Evolutionary conservation across 2,329 filamentous ascomycete species (phyloP).

Genomic region (Calonectria leucothoes): DNA sequence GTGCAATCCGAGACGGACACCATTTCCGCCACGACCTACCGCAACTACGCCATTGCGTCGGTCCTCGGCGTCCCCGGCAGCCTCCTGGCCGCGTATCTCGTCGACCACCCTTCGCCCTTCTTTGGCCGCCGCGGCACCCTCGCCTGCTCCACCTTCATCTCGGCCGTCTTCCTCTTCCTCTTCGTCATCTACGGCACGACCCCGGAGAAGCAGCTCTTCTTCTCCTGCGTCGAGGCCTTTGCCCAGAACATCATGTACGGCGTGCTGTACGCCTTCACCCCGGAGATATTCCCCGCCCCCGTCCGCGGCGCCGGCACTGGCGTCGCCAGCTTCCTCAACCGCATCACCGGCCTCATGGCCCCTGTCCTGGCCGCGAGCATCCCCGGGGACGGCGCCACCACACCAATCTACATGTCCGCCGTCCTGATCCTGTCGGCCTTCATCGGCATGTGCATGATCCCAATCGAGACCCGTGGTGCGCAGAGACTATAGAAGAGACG

Average conservation of each 20-base stretch:
- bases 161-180: slow-evolving; percentile 75
- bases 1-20: slow-evolving; percentile 46
- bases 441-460: slow-evolving; percentile 69
- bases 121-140: slow-evolving; percentile 80
- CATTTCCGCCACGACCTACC: slow-evolving; percentile 70
- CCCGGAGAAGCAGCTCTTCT: slow-evolving; percentile 69
- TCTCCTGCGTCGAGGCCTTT: slow-evolving; percentile 77
- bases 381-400: slow-evolving; percentile 67
- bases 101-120: slow-evolving; percentile 71
- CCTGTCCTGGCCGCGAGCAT: slow-evolving; percentile 74
- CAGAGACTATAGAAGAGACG: slow-evolving; percentile 61
- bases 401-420: slow-evolving; percentile 69
- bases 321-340: slow-evolving; percentile 78
- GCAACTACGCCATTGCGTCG: slow-evolving; percentile 85
- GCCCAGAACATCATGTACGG: slow-evolving; percentile 83
- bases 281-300: slow-evolving; percentile 80
- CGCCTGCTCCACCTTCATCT: slow-evolving; percentile 73
- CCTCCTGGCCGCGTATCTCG: slow-evolving; percentile 78
- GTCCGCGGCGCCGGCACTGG: slow-evolving; percentile 79
- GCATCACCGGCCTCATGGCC: slow-evolving; percentile 74
- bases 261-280: slow-evolving; percentile 81
- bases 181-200: slow-evolving; percentile 71
- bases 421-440: slow-evolving; percentile 69
- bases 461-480: slow-evolving; percentile 71
- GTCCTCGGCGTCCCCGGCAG: slow-evolving; percentile 82